Conservation (phyloP, 1,284 basidiomycete species). For the Laetiporus sulphureus region DNA sequence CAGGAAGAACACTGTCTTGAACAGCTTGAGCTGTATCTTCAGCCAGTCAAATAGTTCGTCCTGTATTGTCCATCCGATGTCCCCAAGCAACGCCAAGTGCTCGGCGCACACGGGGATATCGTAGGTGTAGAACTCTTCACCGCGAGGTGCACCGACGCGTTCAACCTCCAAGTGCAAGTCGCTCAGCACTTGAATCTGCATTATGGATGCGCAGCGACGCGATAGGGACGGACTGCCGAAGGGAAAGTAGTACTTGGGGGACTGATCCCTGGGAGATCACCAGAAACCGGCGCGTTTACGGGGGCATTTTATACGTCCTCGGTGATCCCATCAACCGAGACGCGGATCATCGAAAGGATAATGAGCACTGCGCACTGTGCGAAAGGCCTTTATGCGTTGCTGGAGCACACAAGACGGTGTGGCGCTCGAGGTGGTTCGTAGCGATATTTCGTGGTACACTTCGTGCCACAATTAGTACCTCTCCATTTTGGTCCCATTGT, state of each 20-base stretch:
- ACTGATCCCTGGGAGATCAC: no score
- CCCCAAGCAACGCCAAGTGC: slow-evolving; percentile 32
- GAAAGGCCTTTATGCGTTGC: no score
- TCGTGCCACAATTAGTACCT: no score
- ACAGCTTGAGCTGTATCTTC: slow-evolving; percentile 23
- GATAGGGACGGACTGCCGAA: background rate
- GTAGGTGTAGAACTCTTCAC: slow-evolving; percentile 17
- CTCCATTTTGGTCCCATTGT: no score
- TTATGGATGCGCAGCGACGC: background rate
- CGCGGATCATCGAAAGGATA: no score
- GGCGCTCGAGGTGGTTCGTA: no score
- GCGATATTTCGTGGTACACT: no score
- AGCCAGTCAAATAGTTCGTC: slow-evolving; percentile 30
- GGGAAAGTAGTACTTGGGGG: background rate
- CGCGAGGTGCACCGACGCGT: slow-evolving; percentile 7
- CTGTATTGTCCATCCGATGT: slow-evolving; percentile 29
- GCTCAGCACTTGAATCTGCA: slow-evolving; percentile 24
- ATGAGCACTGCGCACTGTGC: no score
- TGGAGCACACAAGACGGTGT: no score
- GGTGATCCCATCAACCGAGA: no score
- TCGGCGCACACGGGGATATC: slow-evolving; percentile 25
- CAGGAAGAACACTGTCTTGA: slow-evolving; percentile 30
- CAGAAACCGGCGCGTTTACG: no score
- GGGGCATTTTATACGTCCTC: no score
- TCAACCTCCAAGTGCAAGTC: slow-evolving; percentile 33